Percentiles rank a stretch among this genome's conserved stretches.
phyloP scores from a whole-genome alignment of 2,329 filamentous ascomycete species.

The Elsinoe batatas region DNA sequence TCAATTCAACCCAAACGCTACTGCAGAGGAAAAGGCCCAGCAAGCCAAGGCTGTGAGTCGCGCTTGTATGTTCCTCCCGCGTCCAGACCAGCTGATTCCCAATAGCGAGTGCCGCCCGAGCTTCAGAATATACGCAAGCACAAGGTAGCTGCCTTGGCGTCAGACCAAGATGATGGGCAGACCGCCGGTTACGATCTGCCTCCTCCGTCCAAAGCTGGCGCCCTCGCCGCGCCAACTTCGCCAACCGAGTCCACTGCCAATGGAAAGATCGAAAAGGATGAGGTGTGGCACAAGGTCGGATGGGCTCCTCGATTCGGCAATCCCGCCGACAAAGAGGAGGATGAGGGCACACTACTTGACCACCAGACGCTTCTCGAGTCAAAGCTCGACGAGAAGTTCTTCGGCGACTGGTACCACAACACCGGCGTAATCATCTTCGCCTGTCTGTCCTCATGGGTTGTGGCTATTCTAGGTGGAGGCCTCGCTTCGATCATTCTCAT shows the following conservation, averaged over 20 bases:
- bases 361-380: slow-evolving; percentile 81
- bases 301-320: slow-evolving; percentile 84
- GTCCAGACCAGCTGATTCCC: background rate
- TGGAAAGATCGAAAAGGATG: slow-evolving; percentile 46
- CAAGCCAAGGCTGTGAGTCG: slow-evolving; percentile 63
- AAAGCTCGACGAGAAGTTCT: slow-evolving; percentile 79
- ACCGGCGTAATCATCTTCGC: slow-evolving; percentile 88
- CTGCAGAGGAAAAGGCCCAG: slow-evolving; percentile 70
- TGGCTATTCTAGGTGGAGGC: slow-evolving; percentile 81
- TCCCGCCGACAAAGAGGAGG: slow-evolving; percentile 42
- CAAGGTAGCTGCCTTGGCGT: slow-evolving; percentile 61
- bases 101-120: slow-evolving; percentile 52
- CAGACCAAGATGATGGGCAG: slow-evolving; percentile 67
- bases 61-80: background rate
- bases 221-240: slow-evolving; percentile 44
- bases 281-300: slow-evolving; percentile 51
- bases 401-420: slow-evolving; percentile 98
- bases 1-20: slow-evolving; percentile 79
- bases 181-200: slow-evolving; percentile 68
- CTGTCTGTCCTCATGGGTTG: slow-evolving; percentile 79
- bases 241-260: slow-evolving; percentile 35
- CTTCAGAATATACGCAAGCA: slow-evolving; percentile 52
- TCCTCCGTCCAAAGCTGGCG: slow-evolving; percentile 59
- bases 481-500: slow-evolving; percentile 87
- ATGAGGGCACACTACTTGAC: slow-evolving; percentile 58